Evolutionary conservation across 768 basidiomycete genomes (phyloP).

Genomic region (Pisolithus marmoratus): DNA sequence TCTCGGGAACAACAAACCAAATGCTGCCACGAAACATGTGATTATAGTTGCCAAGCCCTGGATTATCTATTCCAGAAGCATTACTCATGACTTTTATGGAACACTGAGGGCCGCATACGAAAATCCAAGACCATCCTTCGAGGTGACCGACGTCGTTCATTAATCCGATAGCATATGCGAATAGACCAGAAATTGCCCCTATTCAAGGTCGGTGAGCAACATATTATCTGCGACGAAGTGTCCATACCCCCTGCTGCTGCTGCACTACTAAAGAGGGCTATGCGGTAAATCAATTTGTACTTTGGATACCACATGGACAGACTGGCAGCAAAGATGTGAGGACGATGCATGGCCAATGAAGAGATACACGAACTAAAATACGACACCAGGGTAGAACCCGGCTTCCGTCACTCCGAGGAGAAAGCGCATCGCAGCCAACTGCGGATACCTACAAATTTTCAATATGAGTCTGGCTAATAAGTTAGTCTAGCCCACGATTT

Average conservation of each 20-base stretch:
- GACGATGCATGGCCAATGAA: too few species aligned
- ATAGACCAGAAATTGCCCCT: too few species aligned
- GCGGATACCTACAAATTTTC: conserved; percentile 41
- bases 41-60: conserved; percentile 38
- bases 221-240: too few species aligned
- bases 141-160: too few species aligned
- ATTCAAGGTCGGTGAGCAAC: too few species aligned
- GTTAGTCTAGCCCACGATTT: conserved; percentile 37
- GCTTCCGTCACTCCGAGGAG: too few species aligned
- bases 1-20: conserved; percentile 29
- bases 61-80: neutral
- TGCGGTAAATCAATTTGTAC: conserved; percentile 46
- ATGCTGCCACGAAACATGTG: conserved; percentile 48
- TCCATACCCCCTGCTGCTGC: conserved; percentile 55
- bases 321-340: too few species aligned
- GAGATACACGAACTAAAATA: too few species aligned
- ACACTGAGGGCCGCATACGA: conserved; percentile 25
- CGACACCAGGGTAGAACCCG: too few species aligned
- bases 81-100: neutral
- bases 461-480: neutral
- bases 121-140: too few species aligned
- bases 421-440: too few species aligned
- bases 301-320: conserved; percentile 70
- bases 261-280: conserved; percentile 56
- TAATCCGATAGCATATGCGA: too few species aligned